These are phyloP conservation scores for Coemansia sp. DNA, from an alignment of 192 early-diverging fungal species.

Conservation along the genomic window DNA sequence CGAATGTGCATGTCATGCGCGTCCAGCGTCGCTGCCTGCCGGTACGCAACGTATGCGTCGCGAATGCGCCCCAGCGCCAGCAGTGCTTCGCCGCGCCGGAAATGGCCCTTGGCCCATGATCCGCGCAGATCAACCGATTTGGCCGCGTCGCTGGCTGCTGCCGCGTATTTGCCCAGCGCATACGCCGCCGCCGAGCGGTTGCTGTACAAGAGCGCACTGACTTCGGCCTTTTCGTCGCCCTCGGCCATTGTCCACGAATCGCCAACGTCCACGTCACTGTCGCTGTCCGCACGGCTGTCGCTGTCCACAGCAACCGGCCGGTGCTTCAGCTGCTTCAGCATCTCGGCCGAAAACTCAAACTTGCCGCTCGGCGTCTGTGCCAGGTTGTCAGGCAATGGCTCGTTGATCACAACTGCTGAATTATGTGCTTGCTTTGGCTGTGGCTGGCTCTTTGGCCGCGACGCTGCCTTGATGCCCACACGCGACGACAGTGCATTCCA, in stretches of 20 bases:
- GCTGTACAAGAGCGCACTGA: constrained; percentile 45
- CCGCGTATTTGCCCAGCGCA: constrained; percentile 40
- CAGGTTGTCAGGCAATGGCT: constrained; percentile 35
- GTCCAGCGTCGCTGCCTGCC: constrained; percentile 51
- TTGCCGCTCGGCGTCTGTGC: constrained; percentile 29
- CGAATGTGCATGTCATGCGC: constrained; percentile 56
- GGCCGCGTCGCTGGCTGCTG: constrained; percentile 37
- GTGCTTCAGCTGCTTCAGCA: constrained; percentile 30
- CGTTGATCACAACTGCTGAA: constrained; percentile 28
- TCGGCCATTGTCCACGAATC: constrained; percentile 27
- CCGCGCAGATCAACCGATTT: constrained; percentile 28
- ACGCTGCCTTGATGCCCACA: not conserved
- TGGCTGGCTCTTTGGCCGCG: not conserved
- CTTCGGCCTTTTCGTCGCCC: constrained; percentile 36
- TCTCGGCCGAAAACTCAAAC: constrained; percentile 40
- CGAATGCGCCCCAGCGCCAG: constrained; percentile 54
- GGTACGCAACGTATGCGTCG: constrained; percentile 53
- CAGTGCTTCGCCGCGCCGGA: constrained; percentile 61
- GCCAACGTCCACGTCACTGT: constrained; percentile 7
- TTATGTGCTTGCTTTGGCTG: not conserved
- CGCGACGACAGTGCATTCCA: constrained; percentile 17
- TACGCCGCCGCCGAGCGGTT: constrained; percentile 46
- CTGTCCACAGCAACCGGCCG: not conserved
- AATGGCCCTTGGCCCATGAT: constrained; percentile 61
- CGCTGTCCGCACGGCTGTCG: constrained; percentile 1